phyloP scores from a whole-genome alignment of 495 filamentous ascomycete genomes.

The Penicillium macrosclerotiorum region DNA sequence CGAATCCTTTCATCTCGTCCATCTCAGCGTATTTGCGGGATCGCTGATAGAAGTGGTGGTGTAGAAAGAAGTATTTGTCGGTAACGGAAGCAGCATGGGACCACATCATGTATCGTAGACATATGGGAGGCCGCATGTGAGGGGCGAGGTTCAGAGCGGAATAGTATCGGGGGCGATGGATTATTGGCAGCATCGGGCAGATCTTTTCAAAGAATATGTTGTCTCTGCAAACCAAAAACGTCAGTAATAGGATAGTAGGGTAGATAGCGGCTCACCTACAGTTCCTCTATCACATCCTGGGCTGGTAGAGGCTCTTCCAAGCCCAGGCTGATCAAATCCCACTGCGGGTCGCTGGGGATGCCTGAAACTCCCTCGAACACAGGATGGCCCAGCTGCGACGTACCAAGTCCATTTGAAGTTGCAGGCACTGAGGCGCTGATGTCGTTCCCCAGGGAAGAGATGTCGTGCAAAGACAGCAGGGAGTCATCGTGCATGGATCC shows the following conservation, averaged over 20 bases:
- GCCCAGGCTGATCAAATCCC: slow-evolving; percentile 94
- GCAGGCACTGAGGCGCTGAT: slow-evolving; percentile 22
- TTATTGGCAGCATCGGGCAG: slow-evolving; percentile 79
- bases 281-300: slow-evolving; percentile 84
- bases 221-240: too few species aligned
- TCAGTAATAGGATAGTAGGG: too few species aligned
- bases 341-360: slow-evolving; percentile 54
- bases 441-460: slow-evolving; percentile 21
- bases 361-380: slow-evolving; percentile 17
- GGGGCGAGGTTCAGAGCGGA: slow-evolving; percentile 83
- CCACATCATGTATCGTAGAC: slow-evolving; percentile 93
- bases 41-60: slow-evolving; percentile 81
- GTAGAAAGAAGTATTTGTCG: slow-evolving; percentile 74
- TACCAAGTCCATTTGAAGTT: slow-evolving; percentile 21
- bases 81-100: slow-evolving; percentile 76
- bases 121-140: slow-evolving; percentile 80
- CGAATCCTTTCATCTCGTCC: slow-evolving; percentile 91
- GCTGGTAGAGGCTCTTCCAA: slow-evolving; percentile 87
- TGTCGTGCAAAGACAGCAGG: slow-evolving; percentile 23
- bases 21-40: slow-evolving; percentile 85
- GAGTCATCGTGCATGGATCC: slow-evolving; percentile 24
- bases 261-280: slow-evolving; percentile 55
- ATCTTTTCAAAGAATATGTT: slow-evolving; percentile 89
- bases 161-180: slow-evolving; percentile 83
- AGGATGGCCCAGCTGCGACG: slow-evolving; percentile 21